These are phyloP conservation scores for Fonsecaea monophora DNA, from an alignment of 2,329 filamentous ascomycete genomes.

Conservation along the genomic window DNA sequence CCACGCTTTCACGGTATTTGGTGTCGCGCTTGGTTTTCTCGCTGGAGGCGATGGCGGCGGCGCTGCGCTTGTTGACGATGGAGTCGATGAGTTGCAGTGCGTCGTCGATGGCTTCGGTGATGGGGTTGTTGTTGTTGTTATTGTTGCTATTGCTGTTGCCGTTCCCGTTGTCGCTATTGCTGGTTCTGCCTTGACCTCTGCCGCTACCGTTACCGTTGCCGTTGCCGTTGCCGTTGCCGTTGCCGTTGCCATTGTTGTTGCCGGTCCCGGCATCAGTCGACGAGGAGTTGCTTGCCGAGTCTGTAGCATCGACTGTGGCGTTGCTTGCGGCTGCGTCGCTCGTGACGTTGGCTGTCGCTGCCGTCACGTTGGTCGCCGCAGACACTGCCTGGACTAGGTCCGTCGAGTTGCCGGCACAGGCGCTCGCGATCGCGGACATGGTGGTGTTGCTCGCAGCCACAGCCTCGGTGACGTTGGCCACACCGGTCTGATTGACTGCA, in stretches of 20 bases:
- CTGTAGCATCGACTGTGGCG: neutral
- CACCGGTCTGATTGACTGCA: slow-evolving; percentile 20
- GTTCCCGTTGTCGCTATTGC: slow-evolving; percentile 1
- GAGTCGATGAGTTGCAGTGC: slow-evolving; percentile 13
- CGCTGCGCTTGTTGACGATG: slow-evolving; percentile 17
- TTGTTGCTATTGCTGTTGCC: slow-evolving; percentile 14
- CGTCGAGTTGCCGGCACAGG: slow-evolving; percentile 17
- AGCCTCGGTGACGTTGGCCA: slow-evolving; percentile 21
- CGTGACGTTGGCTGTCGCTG: neutral
- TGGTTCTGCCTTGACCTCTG: neutral
- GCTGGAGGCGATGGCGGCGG: neutral
- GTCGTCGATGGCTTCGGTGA: slow-evolving; percentile 18
- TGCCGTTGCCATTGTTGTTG: neutral
- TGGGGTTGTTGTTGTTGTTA: neutral
- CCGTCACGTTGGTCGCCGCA: slow-evolving; percentile 13
- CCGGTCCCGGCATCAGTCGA: neutral
- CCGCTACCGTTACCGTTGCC: neutral
- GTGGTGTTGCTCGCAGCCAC: slow-evolving; percentile 16
- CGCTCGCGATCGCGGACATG: slow-evolving; percentile 14
- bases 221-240: slow-evolving; percentile 5
- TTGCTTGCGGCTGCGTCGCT: slow-evolving; percentile 4
- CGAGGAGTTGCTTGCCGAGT: neutral
- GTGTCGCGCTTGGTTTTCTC: slow-evolving; percentile 15
- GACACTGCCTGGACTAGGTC: slow-evolving; percentile 19
- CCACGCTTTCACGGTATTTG: slow-evolving; percentile 4